Base-by-base conservation (phyloP, 1,284 basidiomycete species). In the Naganishia cerealis region DNA sequence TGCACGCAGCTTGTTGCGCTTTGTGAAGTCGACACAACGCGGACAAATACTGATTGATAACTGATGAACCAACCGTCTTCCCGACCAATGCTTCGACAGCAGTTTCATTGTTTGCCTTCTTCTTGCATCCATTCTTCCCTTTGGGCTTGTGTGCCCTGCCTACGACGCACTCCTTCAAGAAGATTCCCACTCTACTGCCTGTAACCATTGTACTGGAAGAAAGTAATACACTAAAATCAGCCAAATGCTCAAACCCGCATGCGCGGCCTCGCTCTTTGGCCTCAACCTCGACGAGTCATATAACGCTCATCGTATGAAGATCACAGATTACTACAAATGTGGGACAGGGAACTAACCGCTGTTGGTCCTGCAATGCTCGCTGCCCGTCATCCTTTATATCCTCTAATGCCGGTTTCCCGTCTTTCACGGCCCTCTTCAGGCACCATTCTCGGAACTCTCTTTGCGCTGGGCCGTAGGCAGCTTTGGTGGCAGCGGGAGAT, bases 151-250 rank as follows among this genome's bases (percentile, higher is more conserved):
- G 40, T 13, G 56, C 56, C 24, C 56, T 39, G 10, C 56, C 56
- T 42, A 57, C 55, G n/a, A 57, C 55, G 55, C 55, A 57, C 36
- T 57, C 55, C 55, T 57, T 57, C 33, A 57, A 21, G n/a, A 57
- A 57, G 2, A 57, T 39, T 21, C 7, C 55, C 16, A 57, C 55
- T 39, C 55, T 39, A 39, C 38, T 57, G 36, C 55, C 55, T 33
- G 55, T 57, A 39, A 57, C 56, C 36, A 39, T 38, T 10, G 56
- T 57, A n/a, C 56, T 57, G 39, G 38, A 57, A 10, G 10, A 48
- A 48, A 48, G 46, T 48, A 48, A 48, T 5, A 48, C 46, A 48
- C 46, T 48, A 48, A 10, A 3, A 48, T 48, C 46, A 48, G 46
- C 46, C 10, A 10, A 5, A 48, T 48, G 46, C 46, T 48, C n/a